Conservation (phyloP, 495 filamentous ascomycete genomes). For the Aspergillus kassunensis region DNA sequence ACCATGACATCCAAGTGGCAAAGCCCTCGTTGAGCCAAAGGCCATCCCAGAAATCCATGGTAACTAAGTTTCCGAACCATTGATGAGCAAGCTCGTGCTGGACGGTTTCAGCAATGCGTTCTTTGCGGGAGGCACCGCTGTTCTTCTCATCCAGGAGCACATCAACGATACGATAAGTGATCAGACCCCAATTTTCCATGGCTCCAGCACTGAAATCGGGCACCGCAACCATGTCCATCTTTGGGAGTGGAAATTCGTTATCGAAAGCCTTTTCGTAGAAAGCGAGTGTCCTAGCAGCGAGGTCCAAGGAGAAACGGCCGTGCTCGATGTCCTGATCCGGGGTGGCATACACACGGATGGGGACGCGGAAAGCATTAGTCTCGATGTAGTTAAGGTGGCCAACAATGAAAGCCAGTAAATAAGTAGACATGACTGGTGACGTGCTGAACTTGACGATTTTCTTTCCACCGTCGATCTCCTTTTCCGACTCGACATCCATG, state of each 20-base stretch:
- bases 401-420: constrained; percentile 65
- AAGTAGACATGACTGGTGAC: constrained; percentile 65
- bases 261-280: constrained; percentile 57
- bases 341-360: constrained; percentile 60
- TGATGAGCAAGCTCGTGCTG: constrained; percentile 98
- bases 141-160: constrained; percentile 88
- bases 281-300: constrained; percentile 53
- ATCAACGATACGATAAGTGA: constrained; percentile 92
- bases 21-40: constrained; percentile 99
- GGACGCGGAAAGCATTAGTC: constrained; percentile 61
- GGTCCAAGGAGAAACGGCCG: constrained; percentile 60
- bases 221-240: constrained; percentile 99
- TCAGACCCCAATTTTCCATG: constrained; percentile 99
- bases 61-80: constrained; percentile 98
- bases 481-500: constrained; percentile 62
- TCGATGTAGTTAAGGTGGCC: constrained; percentile 64
- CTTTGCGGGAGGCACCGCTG: constrained; percentile 85
- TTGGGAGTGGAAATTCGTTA: constrained; percentile 55
- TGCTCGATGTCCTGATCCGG: constrained; percentile 63
- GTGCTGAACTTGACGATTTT: constrained; percentile 65
- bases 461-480: constrained; percentile 49
- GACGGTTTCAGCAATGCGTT: constrained; percentile 89
- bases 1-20: constrained; percentile 81
- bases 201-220: constrained; percentile 91
- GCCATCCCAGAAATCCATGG: constrained; percentile 99